Base-by-base conservation (phyloP, 2,329 filamentous ascomycete species). In the Venturia effusa region DNA sequence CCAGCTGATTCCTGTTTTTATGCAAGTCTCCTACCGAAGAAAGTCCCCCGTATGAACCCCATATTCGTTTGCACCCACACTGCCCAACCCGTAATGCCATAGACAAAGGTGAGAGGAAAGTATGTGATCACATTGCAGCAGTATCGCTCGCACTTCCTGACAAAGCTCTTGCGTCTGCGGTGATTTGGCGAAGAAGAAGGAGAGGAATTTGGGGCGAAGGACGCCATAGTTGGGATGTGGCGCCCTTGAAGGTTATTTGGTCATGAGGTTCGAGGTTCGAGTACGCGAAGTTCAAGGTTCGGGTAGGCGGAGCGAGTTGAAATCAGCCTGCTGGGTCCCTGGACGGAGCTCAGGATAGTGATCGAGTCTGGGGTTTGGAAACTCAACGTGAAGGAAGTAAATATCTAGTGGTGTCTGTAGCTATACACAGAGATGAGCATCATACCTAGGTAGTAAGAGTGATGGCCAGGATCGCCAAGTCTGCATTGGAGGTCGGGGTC, bases 11-110 rank as follows among this genome's bases (percentile, higher is more conserved):
- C 37, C 15, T 68, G 67, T 66, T 45, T 54, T 7, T 19, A n/a
- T 2, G 27, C 37, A 22, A 40, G 27, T 66, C 55, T 43, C 32
- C n/a, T 37, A 61, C 65, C 59, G n/a, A 43, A 43, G 22, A 17
- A 24, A 1, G 48, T 57, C 27, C 59, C 22, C 45, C 34, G 19
- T 24, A 57, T 45, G 41, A 61, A 62, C 13, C 51, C 89, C 66
- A 96, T 89, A 64, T 81, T 86, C 59, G 89, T 82, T 69, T 92
- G 83, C 10, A 96, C 92, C 82, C 89, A 97, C n/a, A 88, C 84
- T 2, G 91, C 92, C 94, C 94, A 99, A 13, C 88, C 88, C n/a
- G 91, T 93, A 68, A 97, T 76, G 64, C 88, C 83, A 72, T 96
- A 97, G 65, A 97, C 90, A 72, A 97, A 96, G 34, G 80, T 79